A percentile compares a stretch with the other conserved stretches of the same genome.
These are phyloP conservation scores for Tylopilus sp. DNA, from an alignment of 1,284 basidiomycete genomes.

Conservation along the genomic window DNA sequence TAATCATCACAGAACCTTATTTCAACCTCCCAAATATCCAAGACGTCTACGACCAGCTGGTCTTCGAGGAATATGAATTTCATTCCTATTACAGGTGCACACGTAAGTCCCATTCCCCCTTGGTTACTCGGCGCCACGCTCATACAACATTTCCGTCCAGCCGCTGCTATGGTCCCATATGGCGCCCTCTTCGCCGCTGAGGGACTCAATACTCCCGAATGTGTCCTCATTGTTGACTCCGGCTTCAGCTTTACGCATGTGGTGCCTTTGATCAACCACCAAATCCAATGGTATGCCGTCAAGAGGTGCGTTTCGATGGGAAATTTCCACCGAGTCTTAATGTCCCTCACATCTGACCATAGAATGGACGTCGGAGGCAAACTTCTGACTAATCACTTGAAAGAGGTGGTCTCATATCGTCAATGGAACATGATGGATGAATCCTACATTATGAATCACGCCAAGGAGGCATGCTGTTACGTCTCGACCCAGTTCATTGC, in stretches of 20 bases:
- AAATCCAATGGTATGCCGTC: conserved; percentile 74
- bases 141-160: conserved; percentile 40
- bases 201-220: conserved; percentile 61
- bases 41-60: conserved; percentile 88
- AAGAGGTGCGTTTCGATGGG: conserved; percentile 55
- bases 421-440: conserved; percentile 99
- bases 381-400: conserved; percentile 90
- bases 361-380: conserved; percentile 95
- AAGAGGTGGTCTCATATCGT: conserved; percentile 88
- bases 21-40: conserved; percentile 91
- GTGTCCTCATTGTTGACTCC: conserved; percentile 79
- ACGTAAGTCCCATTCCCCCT: conserved; percentile 49
- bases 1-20: conserved; percentile 90
- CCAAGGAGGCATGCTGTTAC: conserved; percentile 87
- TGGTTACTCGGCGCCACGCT: conserved; percentile 19
- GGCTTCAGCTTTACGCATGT: conserved; percentile 94
- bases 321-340: conserved; percentile 15
- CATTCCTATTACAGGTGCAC: conserved; percentile 76
- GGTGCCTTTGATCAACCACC: conserved; percentile 77
- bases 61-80: conserved; percentile 97
- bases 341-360: conserved; percentile 34
- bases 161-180: conserved; percentile 73
- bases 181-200: conserved; percentile 56
- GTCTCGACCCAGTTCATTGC: conserved; percentile 70
- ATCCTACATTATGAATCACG: conserved; percentile 86